Evolutionary conservation across 2,329 filamentous ascomycete genomes (phyloP).

Genomic region (Fragosphaeria purpurea): DNA sequence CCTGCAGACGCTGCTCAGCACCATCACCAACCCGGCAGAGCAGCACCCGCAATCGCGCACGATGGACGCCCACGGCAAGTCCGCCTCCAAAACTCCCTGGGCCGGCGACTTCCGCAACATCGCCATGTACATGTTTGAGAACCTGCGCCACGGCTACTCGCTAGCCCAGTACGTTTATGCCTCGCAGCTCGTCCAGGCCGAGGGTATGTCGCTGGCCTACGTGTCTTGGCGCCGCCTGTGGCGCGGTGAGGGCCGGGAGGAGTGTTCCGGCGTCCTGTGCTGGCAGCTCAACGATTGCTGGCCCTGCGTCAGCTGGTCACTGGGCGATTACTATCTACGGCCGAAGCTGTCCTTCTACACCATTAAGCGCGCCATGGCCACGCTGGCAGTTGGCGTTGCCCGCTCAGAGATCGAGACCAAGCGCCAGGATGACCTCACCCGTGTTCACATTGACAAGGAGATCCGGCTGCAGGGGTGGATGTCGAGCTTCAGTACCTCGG

Average conservation of each 20-base stretch:
- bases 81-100: slow-evolving; percentile 29
- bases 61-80: slow-evolving; percentile 74
- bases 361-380: slow-evolving; percentile 41
- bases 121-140: slow-evolving; percentile 62
- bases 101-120: slow-evolving; percentile 57
- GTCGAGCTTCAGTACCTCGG: no score
- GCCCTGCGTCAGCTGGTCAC: slow-evolving; percentile 56
- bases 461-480: no score
- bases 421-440: no score
- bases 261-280: slow-evolving; percentile 51
- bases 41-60: slow-evolving; percentile 58
- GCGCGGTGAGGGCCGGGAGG: slow-evolving; percentile 29
- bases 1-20: slow-evolving; percentile 58
- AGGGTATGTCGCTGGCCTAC: slow-evolving; percentile 36
- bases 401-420: no score
- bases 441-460: no score
- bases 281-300: slow-evolving; percentile 59
- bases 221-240: slow-evolving; percentile 49
- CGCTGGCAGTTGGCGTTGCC: no score
- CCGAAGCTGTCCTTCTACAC: slow-evolving; percentile 49
- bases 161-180: background rate
- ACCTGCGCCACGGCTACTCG: slow-evolving; percentile 38
- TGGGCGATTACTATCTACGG: slow-evolving; percentile 53
- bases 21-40: slow-evolving; percentile 44
- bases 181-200: slow-evolving; percentile 41